Evolutionary conservation across 495 filamentous ascomycete genomes (phyloP), one percentile per base, ranked within the genome.

Genomic region (Aspergillus avenaceus): DNA sequence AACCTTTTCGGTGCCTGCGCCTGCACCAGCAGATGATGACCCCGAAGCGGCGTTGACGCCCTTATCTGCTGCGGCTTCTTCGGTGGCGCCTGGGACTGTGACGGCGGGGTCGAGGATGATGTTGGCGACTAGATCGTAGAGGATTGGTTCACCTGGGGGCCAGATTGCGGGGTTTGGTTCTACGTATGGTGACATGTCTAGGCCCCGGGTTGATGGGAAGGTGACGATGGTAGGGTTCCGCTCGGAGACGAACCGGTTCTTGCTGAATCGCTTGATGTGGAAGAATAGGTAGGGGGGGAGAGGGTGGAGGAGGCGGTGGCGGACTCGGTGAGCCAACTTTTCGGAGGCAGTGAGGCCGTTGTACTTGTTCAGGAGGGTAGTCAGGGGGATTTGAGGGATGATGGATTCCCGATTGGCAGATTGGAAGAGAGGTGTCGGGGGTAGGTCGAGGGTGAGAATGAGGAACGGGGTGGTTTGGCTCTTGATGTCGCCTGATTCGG

Each of bases 181-280:
- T 22, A 96, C 89, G 59, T 92, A 99, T 0, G 90, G 90, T 3
- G 82, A 78, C 75, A 96, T 84, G 61, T 99, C 90, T 13, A 99
- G 80, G 22, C 82, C 84, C 49, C 85, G 79, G 9, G 75, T 70
- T 3, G 84, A 82, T 48, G 88, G 86, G 70, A 97, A 97, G 8
- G 91, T 97, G 47, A 99, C 93, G 62, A 99, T 99, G 0, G 95
- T 97, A 4, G 91, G 93, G 67, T 97, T 99, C 27, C 93, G 86
- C 69, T 99, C 95, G 3, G 84, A 75, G 24, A 97, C 89, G 65
- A 97, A 97, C 54, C 96, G 92, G 75, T 99, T 99, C 50, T 84
- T 81, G 59, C 82, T 87, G 80, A 99, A 99, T 32, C 93, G 88
- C 69, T 97, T 97, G 75, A 99, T 84, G 70, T 97, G 91, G 73